phyloP scores from a whole-genome alignment of 768 basidiomycete genomes.

The Phlebiopsis flavidoalba region DNA sequence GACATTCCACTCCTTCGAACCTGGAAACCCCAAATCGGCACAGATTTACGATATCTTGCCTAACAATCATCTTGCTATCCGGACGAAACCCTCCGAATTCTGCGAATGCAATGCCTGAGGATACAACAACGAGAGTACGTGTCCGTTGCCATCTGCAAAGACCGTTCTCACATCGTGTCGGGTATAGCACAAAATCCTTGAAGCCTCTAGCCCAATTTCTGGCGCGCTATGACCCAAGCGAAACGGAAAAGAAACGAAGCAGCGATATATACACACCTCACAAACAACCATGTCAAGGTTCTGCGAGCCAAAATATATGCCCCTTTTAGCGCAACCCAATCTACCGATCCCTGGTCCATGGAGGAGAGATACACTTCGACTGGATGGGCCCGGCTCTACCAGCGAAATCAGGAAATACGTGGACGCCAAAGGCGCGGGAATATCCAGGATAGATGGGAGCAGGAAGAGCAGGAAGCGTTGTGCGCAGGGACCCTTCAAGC shows the following conservation, averaged over 20 bases:
- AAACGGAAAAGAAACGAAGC: constrained; percentile 16
- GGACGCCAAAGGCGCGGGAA: background rate
- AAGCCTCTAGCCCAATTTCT: constrained; percentile 17
- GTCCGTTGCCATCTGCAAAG: no score
- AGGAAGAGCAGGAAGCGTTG: background rate
- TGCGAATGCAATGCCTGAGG: no score
- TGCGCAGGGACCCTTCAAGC: background rate
- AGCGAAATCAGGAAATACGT: background rate
- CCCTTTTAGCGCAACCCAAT: background rate
- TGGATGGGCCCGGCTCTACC: background rate
- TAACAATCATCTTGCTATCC: no score
- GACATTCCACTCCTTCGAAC: no score
- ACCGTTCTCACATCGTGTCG: no score
- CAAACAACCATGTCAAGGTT: constrained; percentile 8
- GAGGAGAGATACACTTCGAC: background rate
- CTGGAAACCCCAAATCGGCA: no score
- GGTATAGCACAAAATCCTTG: background rate
- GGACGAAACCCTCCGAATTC: no score
- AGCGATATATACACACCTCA: constrained; percentile 18
- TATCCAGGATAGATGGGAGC: background rate
- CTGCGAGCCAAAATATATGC: background rate
- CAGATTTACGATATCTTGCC: no score
- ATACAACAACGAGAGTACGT: no score
- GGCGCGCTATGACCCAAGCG: constrained; percentile 17
- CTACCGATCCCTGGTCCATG: background rate